These are phyloP conservation scores for Arachnopeziza araneosa DNA, from an alignment of 2,329 filamentous ascomycete genomes.

Conservation along the genomic window DNA sequence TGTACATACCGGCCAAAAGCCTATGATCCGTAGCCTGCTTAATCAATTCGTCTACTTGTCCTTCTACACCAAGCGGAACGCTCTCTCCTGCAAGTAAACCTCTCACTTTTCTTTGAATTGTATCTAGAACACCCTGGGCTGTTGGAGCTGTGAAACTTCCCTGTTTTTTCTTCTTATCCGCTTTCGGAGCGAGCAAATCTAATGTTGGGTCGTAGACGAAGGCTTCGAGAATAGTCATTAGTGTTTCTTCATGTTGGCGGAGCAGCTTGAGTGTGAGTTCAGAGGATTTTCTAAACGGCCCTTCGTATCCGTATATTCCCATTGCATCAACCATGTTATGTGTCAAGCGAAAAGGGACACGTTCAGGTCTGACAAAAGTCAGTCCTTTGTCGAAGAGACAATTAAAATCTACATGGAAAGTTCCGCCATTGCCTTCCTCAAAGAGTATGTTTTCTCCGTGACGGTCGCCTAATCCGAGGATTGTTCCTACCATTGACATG, in stretches of 20 bases:
- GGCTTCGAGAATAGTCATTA: constrained; percentile 95
- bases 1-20: constrained; percentile 91
- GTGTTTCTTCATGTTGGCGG: constrained; percentile 86
- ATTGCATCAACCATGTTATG: constrained; percentile 99
- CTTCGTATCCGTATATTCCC: constrained; percentile 89
- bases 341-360: constrained; percentile 91
- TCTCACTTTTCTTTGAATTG: constrained; percentile 78
- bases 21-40: constrained; percentile 73
- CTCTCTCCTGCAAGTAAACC: constrained; percentile 81
- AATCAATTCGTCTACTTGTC: constrained; percentile 94
- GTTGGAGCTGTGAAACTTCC: constrained; percentile 48
- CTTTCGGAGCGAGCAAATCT: constrained; percentile 75
- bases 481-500: constrained; percentile 99
- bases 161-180: constrained; percentile 41
- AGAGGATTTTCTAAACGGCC: constrained; percentile 84
- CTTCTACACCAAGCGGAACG: constrained; percentile 89
- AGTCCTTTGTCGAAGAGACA: constrained; percentile 98
- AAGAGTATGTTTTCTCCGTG: constrained; percentile 97
- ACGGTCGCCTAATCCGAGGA: constrained; percentile 86
- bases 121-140: constrained; percentile 78
- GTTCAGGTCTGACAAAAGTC: constrained; percentile 90
- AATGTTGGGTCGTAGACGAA: constrained; percentile 97
- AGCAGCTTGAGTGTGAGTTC: constrained; percentile 83
- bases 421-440: constrained; percentile 86
- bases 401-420: constrained; percentile 99